These are phyloP conservation scores for Melanogaster broomeanus DNA, from an alignment of 768 basidiomycete genomes.

Conservation along the genomic window DNA sequence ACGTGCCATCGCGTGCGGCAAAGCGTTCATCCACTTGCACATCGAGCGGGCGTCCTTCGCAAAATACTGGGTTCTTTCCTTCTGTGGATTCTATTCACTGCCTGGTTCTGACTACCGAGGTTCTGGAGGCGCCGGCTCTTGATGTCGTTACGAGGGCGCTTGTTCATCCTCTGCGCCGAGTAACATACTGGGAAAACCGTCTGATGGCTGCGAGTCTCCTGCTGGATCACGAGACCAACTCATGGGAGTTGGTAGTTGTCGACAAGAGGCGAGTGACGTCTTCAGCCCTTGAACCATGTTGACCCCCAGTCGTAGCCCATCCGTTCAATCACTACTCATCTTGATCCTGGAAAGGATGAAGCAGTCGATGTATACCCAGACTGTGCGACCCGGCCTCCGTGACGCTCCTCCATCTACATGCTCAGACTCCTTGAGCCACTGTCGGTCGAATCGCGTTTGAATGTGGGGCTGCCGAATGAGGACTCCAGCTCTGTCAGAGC, in stretches of 20 bases:
- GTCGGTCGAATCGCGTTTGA: background rate
- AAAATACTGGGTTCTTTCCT: conserved; percentile 4
- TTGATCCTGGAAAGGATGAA: conserved; percentile 1
- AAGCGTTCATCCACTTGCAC: no score
- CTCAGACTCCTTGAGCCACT: conserved; percentile 3
- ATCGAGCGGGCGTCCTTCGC: no score
- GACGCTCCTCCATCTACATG: conserved; percentile 1
- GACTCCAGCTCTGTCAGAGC: background rate
- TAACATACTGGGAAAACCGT: conserved; percentile 4
- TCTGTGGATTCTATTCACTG: conserved; percentile 7
- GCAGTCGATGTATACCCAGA: background rate
- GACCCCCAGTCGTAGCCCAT: background rate
- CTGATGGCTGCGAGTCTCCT: conserved; percentile 6
- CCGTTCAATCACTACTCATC: background rate
- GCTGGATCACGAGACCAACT: conserved; percentile 1
- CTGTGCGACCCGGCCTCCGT: background rate
- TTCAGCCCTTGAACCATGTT: background rate
- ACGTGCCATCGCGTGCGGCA: no score
- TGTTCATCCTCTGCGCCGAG: background rate
- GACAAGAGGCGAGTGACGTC: conserved; percentile 2
- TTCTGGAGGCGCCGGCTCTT: conserved; percentile 3
- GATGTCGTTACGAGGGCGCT: conserved; percentile 1
- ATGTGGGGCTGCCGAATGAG: conserved; percentile 1
- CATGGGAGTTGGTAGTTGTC: background rate
- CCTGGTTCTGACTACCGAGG: background rate